Evolutionary conservation across 768 basidiomycete genomes (phyloP), one percentile per base, ranked within the genome.

Genomic region (Collybia sp.): DNA sequence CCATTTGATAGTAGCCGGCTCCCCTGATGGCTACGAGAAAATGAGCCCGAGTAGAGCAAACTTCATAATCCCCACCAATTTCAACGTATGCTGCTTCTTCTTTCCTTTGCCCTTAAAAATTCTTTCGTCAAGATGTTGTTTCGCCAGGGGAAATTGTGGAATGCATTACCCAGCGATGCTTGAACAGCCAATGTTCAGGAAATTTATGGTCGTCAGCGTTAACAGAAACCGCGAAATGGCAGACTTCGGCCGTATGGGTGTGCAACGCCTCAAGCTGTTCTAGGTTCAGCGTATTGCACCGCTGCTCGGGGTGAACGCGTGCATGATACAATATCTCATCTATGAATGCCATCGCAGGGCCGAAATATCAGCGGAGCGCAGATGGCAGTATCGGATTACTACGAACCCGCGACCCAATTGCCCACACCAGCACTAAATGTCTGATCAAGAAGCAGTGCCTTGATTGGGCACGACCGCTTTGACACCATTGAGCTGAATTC

Each of bases 361-460:
- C 8, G 47, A 47, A 33, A 43, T 44, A 40, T 49, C 12, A 39
- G 30, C 12, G 19, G 16, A 15, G 5, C 11, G 35, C 17, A 15
- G 6, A 11, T 17, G 10, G 43, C 40, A 30, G 10, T 30, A 56
- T 8, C n/a, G n/a, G n/a, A 8, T 25, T 25, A 25, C n/a, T 25
- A 62, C 56, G 36, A 52, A 80, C 85, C 85, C 54, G 88, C 87
- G 15, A 90, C 78, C 83, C 87, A 90, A 58, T 90, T 91, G 3
- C 88, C 85, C 9, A 91, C 77, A 1, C 88, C 88, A 10, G 87
- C 86, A 50, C 78, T 85, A 66, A 90, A 89, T 0, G 82, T 78
- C 59, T 90, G 87, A 60, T 90, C 82, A 35, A 89, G 71, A 12
- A 90, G 69, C n/a, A 91, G 69, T 1, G 83, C 80, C 56, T 89